Conservation (phyloP, 176 grass and related monocot species). For the Zizania latifolia region DNA sequence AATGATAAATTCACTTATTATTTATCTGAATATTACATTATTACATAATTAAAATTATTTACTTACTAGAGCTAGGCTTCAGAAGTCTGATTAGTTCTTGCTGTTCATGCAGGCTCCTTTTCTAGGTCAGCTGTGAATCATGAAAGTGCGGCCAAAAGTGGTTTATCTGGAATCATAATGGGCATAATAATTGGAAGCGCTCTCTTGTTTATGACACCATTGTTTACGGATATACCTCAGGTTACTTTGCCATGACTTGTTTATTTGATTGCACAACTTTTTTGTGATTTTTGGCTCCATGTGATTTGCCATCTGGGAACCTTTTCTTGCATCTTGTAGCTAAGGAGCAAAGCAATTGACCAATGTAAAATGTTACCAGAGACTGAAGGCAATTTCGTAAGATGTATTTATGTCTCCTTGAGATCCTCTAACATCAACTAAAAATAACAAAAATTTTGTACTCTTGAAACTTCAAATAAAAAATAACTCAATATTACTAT, state of each 20-base stretch:
- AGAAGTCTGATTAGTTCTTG: conserved; percentile 7
- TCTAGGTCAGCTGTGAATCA: conserved; percentile 97
- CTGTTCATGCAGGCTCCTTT: conserved; percentile 80
- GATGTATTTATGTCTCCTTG: not conserved
- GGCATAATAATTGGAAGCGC: conserved; percentile 76
- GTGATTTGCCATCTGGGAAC: not conserved
- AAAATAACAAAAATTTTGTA: not conserved
- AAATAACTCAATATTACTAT: no score
- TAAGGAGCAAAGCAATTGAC: not conserved
- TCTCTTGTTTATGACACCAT: conserved; percentile 94
- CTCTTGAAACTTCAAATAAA: no score
- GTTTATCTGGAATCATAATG: conserved; percentile 96
- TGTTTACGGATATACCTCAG: conserved; percentile 98
- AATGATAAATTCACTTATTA: conserved; percentile 12
- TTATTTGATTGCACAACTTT: not conserved
- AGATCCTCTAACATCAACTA: not conserved
- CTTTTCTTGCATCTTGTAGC: not conserved
- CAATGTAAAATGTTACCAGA: not conserved
- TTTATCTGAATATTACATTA: conserved; percentile 15
- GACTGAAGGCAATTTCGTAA: not conserved
- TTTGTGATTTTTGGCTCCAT: not conserved
- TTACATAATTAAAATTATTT: conserved; percentile 9
- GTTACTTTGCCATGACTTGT: conserved; percentile 32
- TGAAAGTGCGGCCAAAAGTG: conserved; percentile 80
- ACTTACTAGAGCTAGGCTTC: not conserved